Base-by-base conservation (phyloP, 169 alveolate genomes). In the Babesia ovata region DNA sequence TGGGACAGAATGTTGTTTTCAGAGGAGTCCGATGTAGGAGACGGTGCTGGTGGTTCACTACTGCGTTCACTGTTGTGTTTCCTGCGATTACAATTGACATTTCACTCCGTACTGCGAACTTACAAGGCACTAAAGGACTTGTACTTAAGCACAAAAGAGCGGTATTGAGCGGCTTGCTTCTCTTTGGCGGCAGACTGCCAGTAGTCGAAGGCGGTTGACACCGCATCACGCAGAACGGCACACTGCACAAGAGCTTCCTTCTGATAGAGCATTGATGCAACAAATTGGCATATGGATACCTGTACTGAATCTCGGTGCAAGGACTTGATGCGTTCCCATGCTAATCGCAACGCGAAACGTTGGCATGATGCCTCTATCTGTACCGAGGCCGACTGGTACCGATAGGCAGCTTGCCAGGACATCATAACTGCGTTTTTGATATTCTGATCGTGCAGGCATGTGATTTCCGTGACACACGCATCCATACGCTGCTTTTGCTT, bases 181-280 rank as follows among this genome's bases (percentile, higher is more conserved):
- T 50, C 66, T 65, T 67, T 67, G 36, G 65, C 53, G 14, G 76
- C 76, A 9, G 42, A 11, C 57, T 52, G 53, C 76, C 76, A 67
- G 56, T 53, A 52, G 24, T 22, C 50, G 36, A 67, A 54, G 0
- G 65, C 65, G 9, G 19, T 67, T 4, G 44, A 29, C n/a, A 53
- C 76, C 22, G 28, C 17, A 16, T 67, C 76, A n/a, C 76, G 63
- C 21, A n/a, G 58, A 3, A 67, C 54, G n/a, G 54, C 65, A 11
- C 53, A 39, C 11, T 54, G 48, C 8, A 67, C 45, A 33, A 36
- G 45, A 10, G 63, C 56, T 22, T 67, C 76, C 56, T 50, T 54
- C 76, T 67, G 44, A 19, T 8, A 50, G 7, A 10, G 13, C 16
- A 56, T 65, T 26, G 39, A 67, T 26, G 13, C 7, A 7, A 8